A percentile compares a stretch with the other conserved stretches of the same genome.
phyloP scores from a whole-genome alignment of 2,329 filamentous ascomycete genomes.

The Amauroascus verrucosus region DNA sequence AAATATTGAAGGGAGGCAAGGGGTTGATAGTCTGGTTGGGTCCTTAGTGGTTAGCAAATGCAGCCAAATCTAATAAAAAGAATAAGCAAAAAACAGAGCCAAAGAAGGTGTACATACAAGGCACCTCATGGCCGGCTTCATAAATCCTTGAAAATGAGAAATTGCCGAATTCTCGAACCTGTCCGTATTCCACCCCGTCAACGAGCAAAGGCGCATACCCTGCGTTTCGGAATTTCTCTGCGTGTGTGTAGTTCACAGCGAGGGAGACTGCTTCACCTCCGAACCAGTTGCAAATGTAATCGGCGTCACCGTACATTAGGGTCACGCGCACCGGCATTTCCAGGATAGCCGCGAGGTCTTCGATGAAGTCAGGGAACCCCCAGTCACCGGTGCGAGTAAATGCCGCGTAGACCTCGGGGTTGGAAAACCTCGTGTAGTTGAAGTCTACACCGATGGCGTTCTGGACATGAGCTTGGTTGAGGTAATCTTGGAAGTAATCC shows the following conservation, averaged over 20 bases:
- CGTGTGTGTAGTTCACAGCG: slow-evolving; percentile 6
- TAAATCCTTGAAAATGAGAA: slow-evolving; percentile 9
- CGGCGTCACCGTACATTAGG: slow-evolving; percentile 9
- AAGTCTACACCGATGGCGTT: slow-evolving; percentile 52
- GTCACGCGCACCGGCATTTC: slow-evolving; percentile 9
- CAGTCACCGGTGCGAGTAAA: slow-evolving; percentile 41
- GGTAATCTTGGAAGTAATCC: slow-evolving; percentile 51
- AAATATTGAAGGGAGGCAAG: slow-evolving; percentile 51
- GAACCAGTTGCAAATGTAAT: slow-evolving; percentile 11
- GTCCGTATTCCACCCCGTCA: slow-evolving; percentile 6
- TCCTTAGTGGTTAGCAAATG: neutral
- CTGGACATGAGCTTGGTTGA: slow-evolving; percentile 51
- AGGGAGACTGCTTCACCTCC: slow-evolving; percentile 8
- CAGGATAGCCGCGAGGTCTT: slow-evolving; percentile 6
- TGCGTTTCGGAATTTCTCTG: slow-evolving; percentile 1
- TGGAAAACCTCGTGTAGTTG: slow-evolving; percentile 46
- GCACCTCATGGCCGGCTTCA: slow-evolving; percentile 54
- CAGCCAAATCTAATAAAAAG: no score
- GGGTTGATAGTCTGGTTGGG: slow-evolving; percentile 42
- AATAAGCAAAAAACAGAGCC: neutral
- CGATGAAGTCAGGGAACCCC: slow-evolving; percentile 4
- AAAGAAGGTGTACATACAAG: slow-evolving; percentile 29
- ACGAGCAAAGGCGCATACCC: slow-evolving; percentile 8
- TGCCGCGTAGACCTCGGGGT: slow-evolving; percentile 37
- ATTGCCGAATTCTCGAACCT: slow-evolving; percentile 5